Evolutionary conservation across 306 rosid species (phyloP).

Genomic region (Acacia crassicarpa): DNA sequence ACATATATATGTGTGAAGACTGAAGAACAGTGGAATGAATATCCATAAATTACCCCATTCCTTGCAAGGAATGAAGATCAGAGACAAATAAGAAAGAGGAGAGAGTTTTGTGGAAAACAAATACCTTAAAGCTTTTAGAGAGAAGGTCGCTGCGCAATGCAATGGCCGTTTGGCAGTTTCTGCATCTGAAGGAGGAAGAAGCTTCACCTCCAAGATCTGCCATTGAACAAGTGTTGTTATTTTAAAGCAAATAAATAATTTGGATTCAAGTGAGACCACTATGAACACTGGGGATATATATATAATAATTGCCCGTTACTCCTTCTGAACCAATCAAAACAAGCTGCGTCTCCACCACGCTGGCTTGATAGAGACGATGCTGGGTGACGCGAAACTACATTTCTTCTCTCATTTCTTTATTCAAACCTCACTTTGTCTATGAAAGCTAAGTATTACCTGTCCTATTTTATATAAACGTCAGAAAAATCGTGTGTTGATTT

Average conservation of each 20-base stretch:
- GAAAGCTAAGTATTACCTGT: neutral
- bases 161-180: constrained; percentile 35
- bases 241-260: neutral
- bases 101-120: neutral
- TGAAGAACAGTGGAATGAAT: neutral
- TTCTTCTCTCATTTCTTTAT: neutral
- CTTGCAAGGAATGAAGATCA: neutral
- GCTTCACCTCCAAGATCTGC: neutral
- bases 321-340: neutral
- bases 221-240: neutral
- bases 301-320: neutral
- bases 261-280: no score
- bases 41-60: neutral
- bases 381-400: neutral
- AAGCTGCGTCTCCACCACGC: neutral
- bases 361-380: neutral
- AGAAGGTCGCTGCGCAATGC: constrained; percentile 33
- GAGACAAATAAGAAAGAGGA: neutral
- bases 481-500: no score
- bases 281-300: neutral
- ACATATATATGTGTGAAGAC: neutral
- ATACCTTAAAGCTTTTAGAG: constrained; percentile 21
- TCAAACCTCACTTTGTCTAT: neutral
- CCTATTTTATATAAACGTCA: neutral
- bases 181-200: constrained; percentile 29